Percentiles rank a stretch among this genome's conserved stretches.
Evolutionary conservation across 768 basidiomycete genomes (phyloP).

Genomic region (Suillus hirtellus): DNA sequence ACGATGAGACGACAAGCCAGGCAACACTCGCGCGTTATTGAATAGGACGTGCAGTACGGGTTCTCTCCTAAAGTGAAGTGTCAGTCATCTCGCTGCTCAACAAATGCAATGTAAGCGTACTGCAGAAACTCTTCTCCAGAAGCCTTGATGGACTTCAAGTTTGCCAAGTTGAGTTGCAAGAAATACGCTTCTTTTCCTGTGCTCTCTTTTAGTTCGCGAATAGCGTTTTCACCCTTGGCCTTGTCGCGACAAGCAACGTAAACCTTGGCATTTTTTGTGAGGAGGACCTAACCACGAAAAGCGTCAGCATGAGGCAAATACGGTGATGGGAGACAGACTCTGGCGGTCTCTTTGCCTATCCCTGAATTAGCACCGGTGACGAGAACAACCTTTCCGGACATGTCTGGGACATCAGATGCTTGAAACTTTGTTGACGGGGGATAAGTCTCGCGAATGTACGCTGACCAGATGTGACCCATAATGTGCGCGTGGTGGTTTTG

Average conservation of each 20-base stretch:
- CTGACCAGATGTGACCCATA: constrained; percentile 14
- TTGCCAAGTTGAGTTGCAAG: constrained; percentile 46
- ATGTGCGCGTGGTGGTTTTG: not conserved
- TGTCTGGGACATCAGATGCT: constrained; percentile 34
- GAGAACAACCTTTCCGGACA: constrained; percentile 34
- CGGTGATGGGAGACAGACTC: constrained; percentile 11
- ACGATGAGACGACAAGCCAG: not conserved
- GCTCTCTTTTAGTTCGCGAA: constrained; percentile 37
- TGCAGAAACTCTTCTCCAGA: constrained; percentile 42
- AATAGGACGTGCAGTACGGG: constrained; percentile 29
- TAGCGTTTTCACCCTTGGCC: constrained; percentile 38
- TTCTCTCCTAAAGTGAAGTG: constrained; percentile 22
- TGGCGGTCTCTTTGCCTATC: constrained; percentile 45
- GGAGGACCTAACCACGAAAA: constrained; percentile 34
- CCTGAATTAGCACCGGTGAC: constrained; percentile 52
- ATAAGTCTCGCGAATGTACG: constrained; percentile 14
- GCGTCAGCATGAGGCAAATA: not conserved
- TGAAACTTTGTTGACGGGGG: constrained; percentile 27
- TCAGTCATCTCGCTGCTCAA: not conserved
- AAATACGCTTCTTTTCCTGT: constrained; percentile 47
- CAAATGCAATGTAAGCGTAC: constrained; percentile 17
- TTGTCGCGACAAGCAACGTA: constrained; percentile 46
- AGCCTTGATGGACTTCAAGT: constrained; percentile 42
- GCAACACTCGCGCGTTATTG: constrained; percentile 31
- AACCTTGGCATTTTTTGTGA: constrained; percentile 49